These are phyloP conservation scores for Entophlyctis helioformis DNA, from an alignment of 192 early-diverging fungal genomes.

Conservation along the genomic window DNA sequence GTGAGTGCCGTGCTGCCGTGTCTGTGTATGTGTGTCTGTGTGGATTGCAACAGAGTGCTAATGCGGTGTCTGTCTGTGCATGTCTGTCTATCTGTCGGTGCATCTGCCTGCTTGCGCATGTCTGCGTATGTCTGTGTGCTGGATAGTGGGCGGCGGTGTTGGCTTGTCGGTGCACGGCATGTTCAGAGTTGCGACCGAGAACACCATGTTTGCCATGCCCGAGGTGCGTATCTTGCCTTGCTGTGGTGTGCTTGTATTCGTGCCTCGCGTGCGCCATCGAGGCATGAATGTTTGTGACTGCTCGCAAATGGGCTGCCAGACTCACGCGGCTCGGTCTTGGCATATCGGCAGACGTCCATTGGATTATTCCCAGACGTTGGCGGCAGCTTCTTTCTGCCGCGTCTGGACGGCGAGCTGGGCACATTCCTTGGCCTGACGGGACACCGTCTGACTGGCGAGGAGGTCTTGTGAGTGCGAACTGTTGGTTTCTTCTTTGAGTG, in stretches of 20 bases:
- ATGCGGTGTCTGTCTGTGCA: too few species aligned
- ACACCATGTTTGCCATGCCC: conserved; percentile 94
- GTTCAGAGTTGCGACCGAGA: conserved; percentile 93
- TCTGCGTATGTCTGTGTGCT: too few species aligned
- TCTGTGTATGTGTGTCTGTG: neutral
- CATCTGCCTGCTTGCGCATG: too few species aligned
- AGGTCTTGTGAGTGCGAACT: conserved; percentile 56
- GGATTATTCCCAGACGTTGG: conserved; percentile 97
- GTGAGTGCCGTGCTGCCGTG: conserved; percentile 8
- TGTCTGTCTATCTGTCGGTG: too few species aligned
- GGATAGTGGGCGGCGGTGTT: conserved; percentile 90
- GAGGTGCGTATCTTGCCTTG: too few species aligned
- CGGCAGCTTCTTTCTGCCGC: conserved; percentile 85
- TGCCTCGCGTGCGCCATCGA: too few species aligned
- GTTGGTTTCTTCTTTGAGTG: too few species aligned
- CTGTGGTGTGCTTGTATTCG: too few species aligned
- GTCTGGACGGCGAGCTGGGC: conserved; percentile 90
- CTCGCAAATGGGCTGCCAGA: too few species aligned
- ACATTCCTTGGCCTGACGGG: conserved; percentile 88
- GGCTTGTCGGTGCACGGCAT: conserved; percentile 91
- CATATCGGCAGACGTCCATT: conserved; percentile 82
- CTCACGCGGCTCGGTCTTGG: too few species aligned
- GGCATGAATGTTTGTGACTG: too few species aligned
- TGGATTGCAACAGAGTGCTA: neutral
- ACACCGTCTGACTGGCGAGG: conserved; percentile 59